phyloP scores from a whole-genome alignment of 192 early-diverging fungal species.

The Entomortierella parvispora region DNA sequence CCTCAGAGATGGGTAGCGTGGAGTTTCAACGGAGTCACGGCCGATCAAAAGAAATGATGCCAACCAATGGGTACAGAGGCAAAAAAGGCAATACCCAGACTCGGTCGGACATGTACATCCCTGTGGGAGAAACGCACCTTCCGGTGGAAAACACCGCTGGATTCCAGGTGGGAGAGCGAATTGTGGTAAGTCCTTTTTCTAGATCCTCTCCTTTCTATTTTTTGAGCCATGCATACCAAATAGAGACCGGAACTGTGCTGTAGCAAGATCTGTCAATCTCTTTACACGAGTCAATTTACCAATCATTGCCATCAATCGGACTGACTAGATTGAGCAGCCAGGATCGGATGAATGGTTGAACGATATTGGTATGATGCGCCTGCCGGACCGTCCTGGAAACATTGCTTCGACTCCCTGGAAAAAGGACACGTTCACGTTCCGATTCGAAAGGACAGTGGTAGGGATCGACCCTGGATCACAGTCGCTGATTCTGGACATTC shows the following conservation, averaged over 20 bases:
- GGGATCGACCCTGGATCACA: neutral
- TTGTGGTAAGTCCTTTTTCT: slow-evolving; percentile 7
- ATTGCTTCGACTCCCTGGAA: slow-evolving; percentile 12
- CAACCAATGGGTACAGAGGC: slow-evolving; percentile 15
- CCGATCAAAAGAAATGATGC: slow-evolving; percentile 19
- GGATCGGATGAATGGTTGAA: slow-evolving; percentile 18
- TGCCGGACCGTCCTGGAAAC: slow-evolving; percentile 7
- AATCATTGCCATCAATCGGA: neutral
- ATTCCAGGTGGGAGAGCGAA: slow-evolving; percentile 4
- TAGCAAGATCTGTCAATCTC: no score
- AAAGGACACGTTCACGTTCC: slow-evolving; percentile 15
- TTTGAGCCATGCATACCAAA: no score
- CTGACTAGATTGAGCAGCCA: slow-evolving; percentile 12
- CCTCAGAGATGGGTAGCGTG: slow-evolving; percentile 2
- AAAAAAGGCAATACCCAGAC: neutral
- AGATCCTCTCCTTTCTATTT: neutral
- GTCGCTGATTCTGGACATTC: slow-evolving; percentile 10
- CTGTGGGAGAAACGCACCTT: slow-evolving; percentile 16
- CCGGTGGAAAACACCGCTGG: neutral
- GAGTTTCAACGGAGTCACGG: slow-evolving; percentile 1
- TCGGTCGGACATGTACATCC: slow-evolving; percentile 6
- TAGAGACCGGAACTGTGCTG: no score
- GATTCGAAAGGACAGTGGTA: slow-evolving; percentile 13
- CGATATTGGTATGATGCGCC: slow-evolving; percentile 15
- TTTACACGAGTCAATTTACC: neutral